phyloP scores from a whole-genome alignment of 371 early-diverging fungal species.

The Smittium culicis region DNA sequence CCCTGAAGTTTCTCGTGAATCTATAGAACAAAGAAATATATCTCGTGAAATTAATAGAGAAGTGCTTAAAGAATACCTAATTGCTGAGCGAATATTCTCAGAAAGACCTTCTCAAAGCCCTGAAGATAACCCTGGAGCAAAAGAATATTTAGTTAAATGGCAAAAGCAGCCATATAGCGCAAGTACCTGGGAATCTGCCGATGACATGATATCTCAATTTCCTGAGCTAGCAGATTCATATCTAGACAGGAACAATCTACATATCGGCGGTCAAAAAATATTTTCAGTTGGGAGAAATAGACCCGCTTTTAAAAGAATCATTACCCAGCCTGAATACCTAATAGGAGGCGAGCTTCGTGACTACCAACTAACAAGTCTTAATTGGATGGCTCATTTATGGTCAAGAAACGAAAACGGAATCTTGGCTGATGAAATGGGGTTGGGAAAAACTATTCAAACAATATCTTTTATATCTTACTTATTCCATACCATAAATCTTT shows the following conservation, averaged over 20 bases:
- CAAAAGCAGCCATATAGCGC: conserved; percentile 70
- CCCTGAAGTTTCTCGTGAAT: conserved; percentile 60
- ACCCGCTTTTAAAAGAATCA: conserved; percentile 58
- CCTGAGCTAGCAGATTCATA: conserved; percentile 74
- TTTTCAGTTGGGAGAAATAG: conserved; percentile 35
- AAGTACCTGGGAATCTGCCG: conserved; percentile 77
- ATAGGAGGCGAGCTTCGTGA: conserved; percentile 84
- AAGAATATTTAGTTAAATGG: conserved; percentile 89
- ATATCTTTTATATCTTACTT: conserved; percentile 91
- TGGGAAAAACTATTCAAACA: conserved; percentile 98
- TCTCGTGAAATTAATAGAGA: conserved; percentile 66
- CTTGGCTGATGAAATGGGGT: conserved; percentile 87
- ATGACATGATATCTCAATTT: conserved; percentile 45
- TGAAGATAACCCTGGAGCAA: conserved; percentile 6
- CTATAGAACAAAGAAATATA: conserved; percentile 74
- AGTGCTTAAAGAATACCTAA: conserved; percentile 63
- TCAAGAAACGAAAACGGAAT: conserved; percentile 89
- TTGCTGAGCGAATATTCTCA: conserved; percentile 72
- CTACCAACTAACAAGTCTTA: conserved; percentile 93
- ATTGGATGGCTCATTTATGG: conserved; percentile 99
- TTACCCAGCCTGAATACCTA: conserved; percentile 69
- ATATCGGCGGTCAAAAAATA: conserved; percentile 54
- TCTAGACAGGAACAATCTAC: conserved; percentile 58
- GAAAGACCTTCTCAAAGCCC: conserved; percentile 25
- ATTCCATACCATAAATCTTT: conserved; percentile 66